These are phyloP conservation scores for Umbelopsis sp. DNA, from an alignment of 371 early-diverging fungal species.

Conservation along the genomic window DNA sequence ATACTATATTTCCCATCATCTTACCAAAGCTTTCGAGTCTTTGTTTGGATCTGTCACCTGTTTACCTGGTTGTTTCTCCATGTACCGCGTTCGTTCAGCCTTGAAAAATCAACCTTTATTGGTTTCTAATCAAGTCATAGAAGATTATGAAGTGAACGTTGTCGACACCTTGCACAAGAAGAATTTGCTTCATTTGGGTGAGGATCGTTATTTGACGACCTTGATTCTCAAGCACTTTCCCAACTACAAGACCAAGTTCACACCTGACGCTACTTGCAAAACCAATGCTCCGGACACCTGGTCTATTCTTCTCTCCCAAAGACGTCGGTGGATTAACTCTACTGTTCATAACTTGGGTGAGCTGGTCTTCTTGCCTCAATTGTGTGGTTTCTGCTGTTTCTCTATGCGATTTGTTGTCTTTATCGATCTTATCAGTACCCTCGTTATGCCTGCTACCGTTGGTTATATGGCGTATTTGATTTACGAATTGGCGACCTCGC, in stretches of 20 bases:
- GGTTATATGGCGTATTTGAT: slow-evolving; percentile 80
- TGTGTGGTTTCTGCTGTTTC: slow-evolving; percentile 96
- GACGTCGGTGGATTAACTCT: slow-evolving; percentile 98
- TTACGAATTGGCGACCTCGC: slow-evolving; percentile 48
- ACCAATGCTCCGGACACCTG: slow-evolving; percentile 98
- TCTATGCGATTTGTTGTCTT: slow-evolving; percentile 97
- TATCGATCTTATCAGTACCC: slow-evolving; percentile 87
- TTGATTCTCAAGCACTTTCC: slow-evolving; percentile 99
- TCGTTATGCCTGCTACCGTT: slow-evolving; percentile 90
- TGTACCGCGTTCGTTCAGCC: slow-evolving; percentile 87
- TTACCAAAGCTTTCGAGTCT: slow-evolving; percentile 85
- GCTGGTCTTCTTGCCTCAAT: slow-evolving; percentile 78
- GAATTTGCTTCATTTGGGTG: slow-evolving; percentile 83
- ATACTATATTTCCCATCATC: slow-evolving; percentile 89
- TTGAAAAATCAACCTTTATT: slow-evolving; percentile 88
- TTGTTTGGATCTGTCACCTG: slow-evolving; percentile 89
- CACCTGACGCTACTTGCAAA: slow-evolving; percentile 93
- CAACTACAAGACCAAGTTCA: slow-evolving; percentile 94
- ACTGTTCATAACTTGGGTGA: slow-evolving; percentile 97
- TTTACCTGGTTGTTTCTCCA: slow-evolving; percentile 91
- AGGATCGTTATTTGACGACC: slow-evolving; percentile 96
- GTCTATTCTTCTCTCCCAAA: slow-evolving; percentile 93
- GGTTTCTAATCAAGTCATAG: slow-evolving; percentile 85
- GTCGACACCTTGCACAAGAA: slow-evolving; percentile 98
- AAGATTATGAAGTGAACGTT: slow-evolving; percentile 93